A percentile compares a stretch with the other conserved stretches of the same genome.
These are phyloP conservation scores for Nakataea oryzae DNA, from an alignment of 2,329 filamentous ascomycete species.

Conservation along the genomic window DNA sequence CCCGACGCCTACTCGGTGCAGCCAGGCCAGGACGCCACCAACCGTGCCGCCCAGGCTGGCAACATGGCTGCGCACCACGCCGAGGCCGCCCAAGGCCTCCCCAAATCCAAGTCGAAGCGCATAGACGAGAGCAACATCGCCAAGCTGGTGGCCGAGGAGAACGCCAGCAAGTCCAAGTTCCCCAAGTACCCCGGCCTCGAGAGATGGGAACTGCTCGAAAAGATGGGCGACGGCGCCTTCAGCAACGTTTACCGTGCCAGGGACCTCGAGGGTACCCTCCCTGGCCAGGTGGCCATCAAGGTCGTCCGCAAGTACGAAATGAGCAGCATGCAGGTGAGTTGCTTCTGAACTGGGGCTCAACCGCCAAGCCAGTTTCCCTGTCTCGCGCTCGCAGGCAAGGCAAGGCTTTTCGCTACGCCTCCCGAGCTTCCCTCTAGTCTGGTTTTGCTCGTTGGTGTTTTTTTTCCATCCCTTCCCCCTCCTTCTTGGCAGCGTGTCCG, in stretches of 20 bases:
- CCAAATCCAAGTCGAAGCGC: constrained; percentile 29
- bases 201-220: constrained; percentile 77
- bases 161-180: constrained; percentile 73
- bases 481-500: constrained; percentile 13
- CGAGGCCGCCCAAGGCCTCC: constrained; percentile 47
- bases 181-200: constrained; percentile 79
- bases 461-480: constrained; percentile 2
- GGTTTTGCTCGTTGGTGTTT: constrained; percentile 8
- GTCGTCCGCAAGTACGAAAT: constrained; percentile 98
- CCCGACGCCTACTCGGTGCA: constrained; percentile 52
- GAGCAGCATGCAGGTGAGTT: constrained; percentile 95
- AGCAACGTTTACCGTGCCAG: constrained; percentile 93
- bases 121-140: constrained; percentile 62
- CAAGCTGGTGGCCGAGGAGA: constrained; percentile 84
- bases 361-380: neutral
- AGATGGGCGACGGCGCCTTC: constrained; percentile 98
- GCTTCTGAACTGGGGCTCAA: neutral
- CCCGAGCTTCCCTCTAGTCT: neutral
- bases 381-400: neutral
- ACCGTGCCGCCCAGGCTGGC: constrained; percentile 58
- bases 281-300: constrained; percentile 87
- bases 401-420: neutral
- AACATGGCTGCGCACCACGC: constrained; percentile 52
- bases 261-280: constrained; percentile 55
- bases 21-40: constrained; percentile 44